Evolutionary conservation across 768 basidiomycete species (phyloP).

Genomic region (Boletus reticulatus): DNA sequence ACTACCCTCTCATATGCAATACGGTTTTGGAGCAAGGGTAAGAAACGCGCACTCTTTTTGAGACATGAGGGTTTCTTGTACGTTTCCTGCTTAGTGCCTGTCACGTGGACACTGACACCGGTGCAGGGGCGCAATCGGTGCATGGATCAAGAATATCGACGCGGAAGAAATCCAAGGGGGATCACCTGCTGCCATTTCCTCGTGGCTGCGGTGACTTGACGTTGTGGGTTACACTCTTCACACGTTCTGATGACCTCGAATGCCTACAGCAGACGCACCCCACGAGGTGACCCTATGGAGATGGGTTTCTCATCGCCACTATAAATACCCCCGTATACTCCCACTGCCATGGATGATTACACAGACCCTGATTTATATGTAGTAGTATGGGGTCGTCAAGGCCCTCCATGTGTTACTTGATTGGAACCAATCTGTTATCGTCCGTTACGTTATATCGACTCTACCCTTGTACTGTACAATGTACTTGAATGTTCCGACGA

Average conservation of each 20-base stretch:
- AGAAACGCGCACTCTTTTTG: slow-evolving; percentile 92
- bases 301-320: slow-evolving; percentile 18
- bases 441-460: slow-evolving; percentile 20
- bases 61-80: slow-evolving; percentile 98
- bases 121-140: slow-evolving; percentile 85
- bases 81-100: slow-evolving; percentile 33
- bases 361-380: slow-evolving; percentile 9
- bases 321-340: slow-evolving; percentile 27
- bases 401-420: slow-evolving; percentile 1
- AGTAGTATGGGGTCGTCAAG: slow-evolving; percentile 9
- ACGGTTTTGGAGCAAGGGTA: slow-evolving; percentile 98
- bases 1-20: slow-evolving; percentile 98
- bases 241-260: slow-evolving; percentile 8
- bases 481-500: slow-evolving; percentile 1
- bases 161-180: slow-evolving; percentile 31
- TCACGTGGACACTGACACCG: background rate
- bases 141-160: slow-evolving; percentile 97
- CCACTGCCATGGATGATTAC: slow-evolving; percentile 15
- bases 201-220: slow-evolving; percentile 3
- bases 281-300: slow-evolving; percentile 29
- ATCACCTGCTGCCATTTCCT: slow-evolving; percentile 4
- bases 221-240: background rate
- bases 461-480: slow-evolving; percentile 6
- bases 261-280: background rate
- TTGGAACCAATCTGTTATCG: slow-evolving; percentile 12